phyloP scores from a whole-genome alignment of 2,329 filamentous ascomycete species.

The Trichoderma gracile region DNA sequence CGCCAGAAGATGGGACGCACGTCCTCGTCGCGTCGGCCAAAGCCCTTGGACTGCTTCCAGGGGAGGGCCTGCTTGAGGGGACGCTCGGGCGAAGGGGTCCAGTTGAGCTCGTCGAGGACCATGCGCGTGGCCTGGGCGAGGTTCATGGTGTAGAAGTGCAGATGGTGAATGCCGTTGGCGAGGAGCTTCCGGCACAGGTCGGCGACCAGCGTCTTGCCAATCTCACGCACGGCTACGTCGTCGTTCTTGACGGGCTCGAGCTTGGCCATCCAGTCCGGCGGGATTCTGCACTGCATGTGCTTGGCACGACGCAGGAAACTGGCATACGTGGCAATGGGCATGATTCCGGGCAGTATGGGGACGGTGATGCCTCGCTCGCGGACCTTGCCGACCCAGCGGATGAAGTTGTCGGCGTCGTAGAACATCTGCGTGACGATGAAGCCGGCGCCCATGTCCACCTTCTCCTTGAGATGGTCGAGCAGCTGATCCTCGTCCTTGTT shows the following conservation, averaged over 20 bases:
- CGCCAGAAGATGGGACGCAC: slow-evolving; percentile 99
- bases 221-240: slow-evolving; percentile 85
- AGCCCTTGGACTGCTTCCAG: slow-evolving; percentile 91
- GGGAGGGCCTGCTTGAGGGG: slow-evolving; percentile 88
- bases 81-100: slow-evolving; percentile 74
- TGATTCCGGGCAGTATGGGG: slow-evolving; percentile 83
- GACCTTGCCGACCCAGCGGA: slow-evolving; percentile 85
- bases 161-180: slow-evolving; percentile 75
- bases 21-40: slow-evolving; percentile 87
- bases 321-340: slow-evolving; percentile 89
- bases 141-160: slow-evolving; percentile 99
- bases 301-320: slow-evolving; percentile 87
- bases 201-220: slow-evolving; percentile 83
- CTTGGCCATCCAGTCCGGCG: slow-evolving; percentile 74
- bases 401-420: slow-evolving; percentile 94
- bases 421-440: slow-evolving; percentile 99
- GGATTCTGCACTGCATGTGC: slow-evolving; percentile 86
- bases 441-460: slow-evolving; percentile 88
- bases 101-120: slow-evolving; percentile 85
- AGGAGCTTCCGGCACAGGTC: slow-evolving; percentile 88
- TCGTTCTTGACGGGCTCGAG: slow-evolving; percentile 96
- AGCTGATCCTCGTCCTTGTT: slow-evolving; percentile 82
- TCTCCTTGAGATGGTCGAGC: slow-evolving; percentile 92
- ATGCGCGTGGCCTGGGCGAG: slow-evolving; percentile 90
- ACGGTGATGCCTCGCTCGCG: slow-evolving; percentile 80